A percentile compares a stretch with the other conserved stretches of the same genome.
phyloP scores from a whole-genome alignment of 495 filamentous ascomycete species.

The Hyaloscypha bicolor region DNA sequence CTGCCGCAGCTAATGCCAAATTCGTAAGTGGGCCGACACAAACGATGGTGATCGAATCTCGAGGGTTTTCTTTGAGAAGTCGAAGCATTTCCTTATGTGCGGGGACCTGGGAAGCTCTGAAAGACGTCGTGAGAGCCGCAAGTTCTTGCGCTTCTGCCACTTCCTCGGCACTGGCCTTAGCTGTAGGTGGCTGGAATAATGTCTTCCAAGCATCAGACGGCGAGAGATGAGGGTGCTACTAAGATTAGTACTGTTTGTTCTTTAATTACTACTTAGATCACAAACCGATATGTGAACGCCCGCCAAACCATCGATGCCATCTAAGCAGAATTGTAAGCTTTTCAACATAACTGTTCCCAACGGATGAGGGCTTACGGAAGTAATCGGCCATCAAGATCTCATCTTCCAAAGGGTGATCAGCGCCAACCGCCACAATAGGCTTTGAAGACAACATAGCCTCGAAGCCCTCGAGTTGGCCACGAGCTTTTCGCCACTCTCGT shows the following conservation, averaged over 20 bases:
- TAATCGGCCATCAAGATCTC: conserved; percentile 84
- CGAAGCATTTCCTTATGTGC: conserved; percentile 86
- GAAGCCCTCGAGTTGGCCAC: conserved; percentile 68
- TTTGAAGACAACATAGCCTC: conserved; percentile 65
- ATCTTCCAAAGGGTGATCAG: conserved; percentile 81
- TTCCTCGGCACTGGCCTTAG: conserved; percentile 38
- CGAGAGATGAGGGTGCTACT: conserved; percentile 82
- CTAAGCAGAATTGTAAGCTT: conserved; percentile 44
- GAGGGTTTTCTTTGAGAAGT: conserved; percentile 73
- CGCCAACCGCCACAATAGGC: conserved; percentile 84
- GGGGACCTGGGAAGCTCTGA: conserved; percentile 69
- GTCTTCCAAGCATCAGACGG: conserved; percentile 83
- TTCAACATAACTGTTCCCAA: not conserved
- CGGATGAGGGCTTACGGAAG: conserved; percentile 67
- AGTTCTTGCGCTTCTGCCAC: conserved; percentile 36
- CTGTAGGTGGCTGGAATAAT: conserved; percentile 63
- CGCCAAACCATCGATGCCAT: conserved; percentile 87
- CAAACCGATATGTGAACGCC: conserved; percentile 83
- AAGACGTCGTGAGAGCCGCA: conserved; percentile 50
- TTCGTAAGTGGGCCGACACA: conserved; percentile 92
- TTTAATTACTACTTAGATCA: not conserved
- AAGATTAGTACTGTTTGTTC: conserved; percentile 10
- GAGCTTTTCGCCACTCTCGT: conserved; percentile 74
- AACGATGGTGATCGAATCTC: conserved; percentile 84
- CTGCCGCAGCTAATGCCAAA: conserved; percentile 81